Evolutionary conservation across 805 yeast species (phyloP).

Genomic region (Starmera quercuum): DNA sequence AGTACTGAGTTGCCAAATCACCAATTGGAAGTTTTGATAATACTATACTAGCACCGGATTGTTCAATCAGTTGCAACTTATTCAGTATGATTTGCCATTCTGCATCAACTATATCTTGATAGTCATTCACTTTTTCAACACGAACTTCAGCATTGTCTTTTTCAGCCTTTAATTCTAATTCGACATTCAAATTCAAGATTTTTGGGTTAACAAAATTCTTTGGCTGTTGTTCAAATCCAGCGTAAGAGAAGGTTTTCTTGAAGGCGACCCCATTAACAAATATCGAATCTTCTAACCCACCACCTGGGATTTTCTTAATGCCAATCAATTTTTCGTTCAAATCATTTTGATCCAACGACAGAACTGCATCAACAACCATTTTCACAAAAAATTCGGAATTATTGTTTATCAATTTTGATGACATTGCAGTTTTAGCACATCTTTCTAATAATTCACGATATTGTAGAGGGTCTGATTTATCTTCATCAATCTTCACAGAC

Average conservation of each 20-base stretch:
- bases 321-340: constrained; percentile 89
- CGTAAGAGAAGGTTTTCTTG: constrained; percentile 94
- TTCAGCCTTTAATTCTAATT: constrained; percentile 94
- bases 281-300: constrained; percentile 88
- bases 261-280: constrained; percentile 94
- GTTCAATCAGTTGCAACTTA: constrained; percentile 75
- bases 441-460: constrained; percentile 75
- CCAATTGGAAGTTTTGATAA: constrained; percentile 95
- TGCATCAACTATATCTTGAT: constrained; percentile 97
- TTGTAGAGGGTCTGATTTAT: constrained; percentile 36
- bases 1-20: constrained; percentile 96
- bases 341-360: constrained; percentile 75
- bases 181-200: constrained; percentile 80
- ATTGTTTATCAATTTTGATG: constrained; percentile 83
- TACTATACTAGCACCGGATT: constrained; percentile 87
- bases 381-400: constrained; percentile 87
- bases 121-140: constrained; percentile 86
- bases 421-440: constrained; percentile 97
- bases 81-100: constrained; percentile 92
- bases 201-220: constrained; percentile 75
- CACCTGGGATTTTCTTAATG: constrained; percentile 91
- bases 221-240: constrained; percentile 99
- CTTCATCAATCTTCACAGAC: constrained; percentile 58
- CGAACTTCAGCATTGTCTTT: constrained; percentile 98
- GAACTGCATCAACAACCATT: constrained; percentile 95